Base-by-base conservation (phyloP, 805 yeast genomes). In the Ogataea sp. region DNA sequence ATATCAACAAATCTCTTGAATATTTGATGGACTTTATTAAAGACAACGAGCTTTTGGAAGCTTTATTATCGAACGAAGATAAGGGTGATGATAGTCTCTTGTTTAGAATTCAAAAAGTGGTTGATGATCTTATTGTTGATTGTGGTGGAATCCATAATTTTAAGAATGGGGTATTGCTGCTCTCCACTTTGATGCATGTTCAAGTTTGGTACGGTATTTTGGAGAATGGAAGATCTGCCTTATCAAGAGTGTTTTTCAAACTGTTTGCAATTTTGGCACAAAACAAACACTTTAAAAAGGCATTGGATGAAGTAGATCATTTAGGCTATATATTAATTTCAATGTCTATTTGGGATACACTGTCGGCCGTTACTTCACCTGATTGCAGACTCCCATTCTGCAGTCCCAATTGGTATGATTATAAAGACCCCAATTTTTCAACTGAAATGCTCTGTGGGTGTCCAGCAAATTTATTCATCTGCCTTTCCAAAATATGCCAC, bases 1-100 rank as follows among this genome's bases (percentile, higher is more conserved):
- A 68, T 44, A 68, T 71, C 13, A 67, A 68, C 46, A 63, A 60
- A 32, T 66, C 72, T 0, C 62, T 71, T 72, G 70, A 67, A 38
- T 64, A 69, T 38, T 47, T 71, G 36, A 63, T 70, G 24, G 57
- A 55, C 24, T 65, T 60, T 39, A 58, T 71, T 14, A 55, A 52
- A 32, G 56, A 54, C 2, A 39, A 48, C 27, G 36, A 43, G 23
- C 39, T 50, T 2, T 33, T 43, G 17, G 44, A 43, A 17, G 39
- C 32, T 3, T 37, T 48, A 13, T 28, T 40, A 26, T 21, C 23
- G 6, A 39, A 27, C 24, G 47, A 39, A 23, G 37, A 31, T 11
- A 41, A 34, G 23, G 31, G 30, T 15, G 43, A 43, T 5, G 39
- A 39, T 3, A 27, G 40, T 36, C 37, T 28, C 14, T 18, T 37